Conservation (phyloP, 495 filamentous ascomycete species). For the Penicillium canescens region DNA sequence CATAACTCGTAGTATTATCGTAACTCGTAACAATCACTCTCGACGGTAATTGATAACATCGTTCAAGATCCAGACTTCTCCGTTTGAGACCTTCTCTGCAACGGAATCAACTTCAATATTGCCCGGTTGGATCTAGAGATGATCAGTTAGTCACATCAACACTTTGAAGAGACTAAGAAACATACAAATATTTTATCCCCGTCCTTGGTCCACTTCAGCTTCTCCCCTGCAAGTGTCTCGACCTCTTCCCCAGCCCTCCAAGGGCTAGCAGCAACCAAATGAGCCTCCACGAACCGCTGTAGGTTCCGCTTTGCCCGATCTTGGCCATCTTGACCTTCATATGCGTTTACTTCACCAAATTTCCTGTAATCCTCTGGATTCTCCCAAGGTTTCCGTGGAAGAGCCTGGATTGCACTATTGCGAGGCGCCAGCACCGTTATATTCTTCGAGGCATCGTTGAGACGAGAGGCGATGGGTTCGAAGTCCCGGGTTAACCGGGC, state of each 20-base stretch:
- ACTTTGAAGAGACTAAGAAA: conserved; percentile 8
- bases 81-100: conserved; percentile 75
- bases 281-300: conserved; percentile 81
- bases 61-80: conserved; percentile 79
- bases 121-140: conserved; percentile 72
- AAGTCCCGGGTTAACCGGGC: conserved; percentile 83
- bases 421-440: conserved; percentile 88
- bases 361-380: conserved; percentile 75
- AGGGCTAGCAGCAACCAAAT: conserved; percentile 74
- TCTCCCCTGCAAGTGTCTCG: conserved; percentile 67
- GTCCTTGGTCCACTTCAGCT: conserved; percentile 79
- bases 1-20: conserved; percentile 17
- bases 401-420: conserved; percentile 74
- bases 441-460: conserved; percentile 69
- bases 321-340: conserved; percentile 75
- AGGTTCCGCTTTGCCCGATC: conserved; percentile 80
- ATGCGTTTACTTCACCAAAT: conserved; percentile 69
- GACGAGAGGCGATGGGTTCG: conserved; percentile 64
- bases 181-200: conserved; percentile 71
- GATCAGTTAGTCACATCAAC: conserved; percentile 6
- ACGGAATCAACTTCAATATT: conserved; percentile 72
- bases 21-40: conserved; percentile 5
- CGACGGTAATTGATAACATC: conserved; percentile 61
- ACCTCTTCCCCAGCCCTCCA: conserved; percentile 78
- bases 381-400: conserved; percentile 95